Evolutionary conservation across 2,329 filamentous ascomycete species (phyloP), one percentile per base, ranked within the genome.

Genomic region (Exophiala alcalophila): DNA sequence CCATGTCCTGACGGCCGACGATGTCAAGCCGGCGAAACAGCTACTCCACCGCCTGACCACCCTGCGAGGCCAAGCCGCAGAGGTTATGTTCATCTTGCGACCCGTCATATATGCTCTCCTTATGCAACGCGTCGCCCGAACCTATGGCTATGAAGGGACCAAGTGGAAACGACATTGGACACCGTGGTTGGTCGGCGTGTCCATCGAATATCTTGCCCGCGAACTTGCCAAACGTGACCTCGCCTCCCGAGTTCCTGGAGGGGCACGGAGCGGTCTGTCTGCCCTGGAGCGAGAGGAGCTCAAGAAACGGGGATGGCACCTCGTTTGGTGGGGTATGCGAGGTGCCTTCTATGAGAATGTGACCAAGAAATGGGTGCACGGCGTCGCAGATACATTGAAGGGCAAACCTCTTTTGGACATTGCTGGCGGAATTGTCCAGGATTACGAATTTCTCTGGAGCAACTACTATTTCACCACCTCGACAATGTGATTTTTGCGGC

Each of bases 391-490:
- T 20, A 84, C 81, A 58, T 76, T 95, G 53, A 82, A 73, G 60
- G 72, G 80, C 54, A 84, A 83, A 59, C 81, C 85, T 38, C 73
- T 95, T 65, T 78, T 94, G 32, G 81, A 85, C 53, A 78, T 98
- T 61, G 73, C 95, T 16, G 85, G 83, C 6, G 87, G 86, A 44
- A 84, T 98, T 31, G 67, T 97, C 51, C 89, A 96, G 62, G 92
- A 98, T 64, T 98, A 98, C 62, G 87, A 95, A 65, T 97, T 94
- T 63, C 73, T 98, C 21, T 98, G 92, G 92, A 89, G 96, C 67
- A 90, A 94, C 58, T 97, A 96, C 65, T 94, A 97, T 67, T 98
- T 97, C 65, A 74, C 79, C 12, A 83, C 79, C 1, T 74, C 78
- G 18, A 83, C 78, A 4, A 54, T 77, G 49, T 78, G 59, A 54